Base-by-base conservation (phyloP, 306 rosid genomes). In the Prunus mongolica region DNA sequence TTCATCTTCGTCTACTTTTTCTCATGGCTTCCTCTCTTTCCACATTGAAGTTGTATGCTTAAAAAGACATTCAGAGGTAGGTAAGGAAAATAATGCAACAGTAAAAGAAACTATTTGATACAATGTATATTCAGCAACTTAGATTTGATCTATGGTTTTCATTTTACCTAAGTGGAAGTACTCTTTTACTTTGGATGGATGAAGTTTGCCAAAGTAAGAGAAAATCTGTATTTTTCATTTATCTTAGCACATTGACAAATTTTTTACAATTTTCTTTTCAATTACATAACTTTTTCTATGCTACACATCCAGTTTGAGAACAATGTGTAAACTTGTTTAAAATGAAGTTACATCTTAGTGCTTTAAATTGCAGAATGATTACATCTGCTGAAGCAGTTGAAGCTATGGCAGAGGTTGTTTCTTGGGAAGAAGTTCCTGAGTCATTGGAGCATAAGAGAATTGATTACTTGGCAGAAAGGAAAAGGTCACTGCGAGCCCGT, bases 401-500 rank as follows among this genome's bases (percentile, higher is more conserved):
- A 79, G 82, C 72, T 66, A 65, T 69, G 45, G 24, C 13, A 52
- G 78, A 77, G 61, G 34, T 69, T 83, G 34, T 61, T 72, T 50
- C 75, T 78, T 38, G 30, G 65, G 88, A 76, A 86, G 83, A 72
- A 77, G 69, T 13, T 63, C n/a, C 65, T 52, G 61, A 34, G 54
- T 81, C 84, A 25, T 16, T 64, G 79, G 85, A 74, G 72, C 84
- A 75, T 60, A 77, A 65, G 38, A 82, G 44, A 52, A 72, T 50
- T 84, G 84, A 84, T 71, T 82, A 82, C 83, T 80, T 74, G 57
- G n/a, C 38, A 20, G 86, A 79, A 78, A 88, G 85, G 81, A 88
- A 71, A 78, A 88, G 78, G 67, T 84, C 96, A 9, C 80, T 82
- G 19, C 80, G 49, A 71, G 93, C 89, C 1, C 97, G 96, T 65